Conservation (phyloP, 306 rosid genomes). For the Vicia sativa region DNA sequence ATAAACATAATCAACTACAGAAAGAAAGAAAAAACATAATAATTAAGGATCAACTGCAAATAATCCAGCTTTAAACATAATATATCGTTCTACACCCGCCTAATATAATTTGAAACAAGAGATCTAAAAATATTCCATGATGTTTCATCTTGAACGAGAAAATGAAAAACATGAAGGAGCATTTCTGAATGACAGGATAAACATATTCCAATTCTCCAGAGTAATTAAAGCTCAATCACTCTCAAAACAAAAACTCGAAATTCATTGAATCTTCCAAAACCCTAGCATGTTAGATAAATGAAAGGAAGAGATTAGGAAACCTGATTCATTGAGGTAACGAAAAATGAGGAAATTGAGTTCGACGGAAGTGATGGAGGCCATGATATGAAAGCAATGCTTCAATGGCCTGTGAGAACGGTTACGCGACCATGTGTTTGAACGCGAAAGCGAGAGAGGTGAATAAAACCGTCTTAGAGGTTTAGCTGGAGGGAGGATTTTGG, state of each 20-base stretch:
- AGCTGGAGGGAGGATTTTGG: neutral
- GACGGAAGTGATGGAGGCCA: slow-evolving; percentile 76
- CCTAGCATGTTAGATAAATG: neutral
- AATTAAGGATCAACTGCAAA: neutral
- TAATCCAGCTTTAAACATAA: too few relatives aligned
- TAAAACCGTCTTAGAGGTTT: neutral
- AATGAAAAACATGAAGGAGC: neutral
- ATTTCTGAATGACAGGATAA: neutral
- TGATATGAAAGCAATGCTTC: slow-evolving; percentile 47
- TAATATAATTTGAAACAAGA: slow-evolving; percentile 3
- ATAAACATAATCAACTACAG: slow-evolving; percentile 3
- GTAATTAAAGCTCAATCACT: slow-evolving; percentile 47
- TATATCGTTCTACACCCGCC: neutral
- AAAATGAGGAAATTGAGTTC: slow-evolving; percentile 84
- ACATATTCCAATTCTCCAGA: neutral
- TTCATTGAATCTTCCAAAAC: slow-evolving; percentile 34
- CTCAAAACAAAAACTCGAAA: neutral
- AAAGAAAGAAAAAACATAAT: neutral
- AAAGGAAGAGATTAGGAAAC: slow-evolving; percentile 34
- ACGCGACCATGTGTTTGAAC: slow-evolving; percentile 44
- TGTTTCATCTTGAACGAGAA: slow-evolving; percentile 17
- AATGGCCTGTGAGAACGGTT: slow-evolving; percentile 36
- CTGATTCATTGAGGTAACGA: slow-evolving; percentile 96
- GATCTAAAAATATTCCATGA: slow-evolving; percentile 38
- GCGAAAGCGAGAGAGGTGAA: neutral